A percentile compares a stretch with the other conserved stretches of the same genome.
Evolutionary conservation across 2,329 filamentous ascomycete genomes (phyloP).

Genomic region (Monosporascus sp.): DNA sequence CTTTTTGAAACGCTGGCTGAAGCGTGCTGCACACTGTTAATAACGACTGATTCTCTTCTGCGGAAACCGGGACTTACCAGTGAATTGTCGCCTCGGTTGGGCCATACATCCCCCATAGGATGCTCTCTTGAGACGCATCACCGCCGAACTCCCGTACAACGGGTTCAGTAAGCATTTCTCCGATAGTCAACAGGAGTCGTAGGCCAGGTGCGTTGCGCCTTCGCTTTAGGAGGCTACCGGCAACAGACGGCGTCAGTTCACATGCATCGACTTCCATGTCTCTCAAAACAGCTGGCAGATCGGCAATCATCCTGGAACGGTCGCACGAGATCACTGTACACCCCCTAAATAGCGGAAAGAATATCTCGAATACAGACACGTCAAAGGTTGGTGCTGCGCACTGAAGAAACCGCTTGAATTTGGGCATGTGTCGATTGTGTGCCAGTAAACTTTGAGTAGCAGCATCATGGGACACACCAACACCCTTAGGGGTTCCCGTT

Average conservation of each 20-base stretch:
- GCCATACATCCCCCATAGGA: slow-evolving; percentile 91
- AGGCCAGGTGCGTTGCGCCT: slow-evolving; percentile 63
- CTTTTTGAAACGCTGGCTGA: slow-evolving; percentile 55
- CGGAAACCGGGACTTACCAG: slow-evolving; percentile 45
- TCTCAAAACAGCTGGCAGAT: slow-evolving; percentile 65
- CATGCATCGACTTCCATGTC: slow-evolving; percentile 70
- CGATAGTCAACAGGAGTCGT: slow-evolving; percentile 75
- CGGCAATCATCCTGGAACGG: slow-evolving; percentile 65
- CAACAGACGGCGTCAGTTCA: slow-evolving; percentile 86
- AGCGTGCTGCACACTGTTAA: slow-evolving; percentile 51
- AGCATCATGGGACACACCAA: slow-evolving; percentile 73
- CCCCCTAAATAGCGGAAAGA: slow-evolving; percentile 76
- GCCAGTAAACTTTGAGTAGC: slow-evolving; percentile 78
- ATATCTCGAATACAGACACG: slow-evolving; percentile 91
- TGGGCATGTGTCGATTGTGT: slow-evolving; percentile 72
- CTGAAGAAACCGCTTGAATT: slow-evolving; percentile 76
- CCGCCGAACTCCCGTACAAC: slow-evolving; percentile 78
- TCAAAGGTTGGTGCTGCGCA: slow-evolving; percentile 93
- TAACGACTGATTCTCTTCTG: not conserved
- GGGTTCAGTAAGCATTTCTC: slow-evolving; percentile 80
- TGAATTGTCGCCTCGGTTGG: slow-evolving; percentile 91
- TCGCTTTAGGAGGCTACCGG: slow-evolving; percentile 67
- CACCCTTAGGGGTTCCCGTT: slow-evolving; percentile 84
- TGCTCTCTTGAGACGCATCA: slow-evolving; percentile 44
- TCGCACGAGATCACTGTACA: slow-evolving; percentile 68